These are phyloP conservation scores for Biancaea sappan DNA, from an alignment of 306 rosid genomes.

Conservation along the genomic window DNA sequence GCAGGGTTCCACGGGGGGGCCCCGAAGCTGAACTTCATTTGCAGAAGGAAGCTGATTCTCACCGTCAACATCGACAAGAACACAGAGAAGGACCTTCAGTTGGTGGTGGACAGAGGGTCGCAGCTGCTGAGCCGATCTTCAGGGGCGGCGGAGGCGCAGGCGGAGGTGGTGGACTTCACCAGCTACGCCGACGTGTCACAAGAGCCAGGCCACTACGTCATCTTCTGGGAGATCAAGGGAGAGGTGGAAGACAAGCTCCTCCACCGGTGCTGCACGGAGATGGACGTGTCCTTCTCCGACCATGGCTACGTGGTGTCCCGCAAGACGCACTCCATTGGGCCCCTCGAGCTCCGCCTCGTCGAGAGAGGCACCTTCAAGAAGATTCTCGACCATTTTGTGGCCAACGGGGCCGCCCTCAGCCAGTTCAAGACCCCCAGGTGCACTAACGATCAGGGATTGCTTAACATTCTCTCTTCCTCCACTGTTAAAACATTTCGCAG, in stretches of 20 bases:
- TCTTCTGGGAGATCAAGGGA: conserved; percentile 91
- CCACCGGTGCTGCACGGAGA: conserved; percentile 57
- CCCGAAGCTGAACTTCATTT: conserved; percentile 76
- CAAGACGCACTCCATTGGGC: conserved; percentile 69
- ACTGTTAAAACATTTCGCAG: conserved; percentile 56
- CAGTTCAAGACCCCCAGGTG: conserved; percentile 96
- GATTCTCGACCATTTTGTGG: conserved; percentile 67
- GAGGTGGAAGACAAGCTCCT: conserved; percentile 58
- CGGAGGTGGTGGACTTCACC: conserved; percentile 79
- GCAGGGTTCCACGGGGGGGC: conserved; percentile 70
- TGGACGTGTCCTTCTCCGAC: conserved; percentile 78
- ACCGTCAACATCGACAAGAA: conserved; percentile 87
- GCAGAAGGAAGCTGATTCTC: conserved; percentile 76
- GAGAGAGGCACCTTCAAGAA: conserved; percentile 77
- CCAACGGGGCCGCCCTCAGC: conserved; percentile 73
- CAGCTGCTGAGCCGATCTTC: conserved; percentile 49
- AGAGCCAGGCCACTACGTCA: conserved; percentile 73
- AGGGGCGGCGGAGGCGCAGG: conserved; percentile 44
- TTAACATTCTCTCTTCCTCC: conserved; percentile 54
- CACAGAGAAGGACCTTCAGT: conserved; percentile 86
- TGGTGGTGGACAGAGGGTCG: conserved; percentile 75
- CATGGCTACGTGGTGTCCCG: conserved; percentile 90
- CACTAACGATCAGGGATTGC: conserved; percentile 58
- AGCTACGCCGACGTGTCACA: conserved; percentile 62
- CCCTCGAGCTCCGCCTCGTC: conserved; percentile 70